Base-by-base conservation (phyloP, 169 alveolate species). In the Theileria equi region DNA sequence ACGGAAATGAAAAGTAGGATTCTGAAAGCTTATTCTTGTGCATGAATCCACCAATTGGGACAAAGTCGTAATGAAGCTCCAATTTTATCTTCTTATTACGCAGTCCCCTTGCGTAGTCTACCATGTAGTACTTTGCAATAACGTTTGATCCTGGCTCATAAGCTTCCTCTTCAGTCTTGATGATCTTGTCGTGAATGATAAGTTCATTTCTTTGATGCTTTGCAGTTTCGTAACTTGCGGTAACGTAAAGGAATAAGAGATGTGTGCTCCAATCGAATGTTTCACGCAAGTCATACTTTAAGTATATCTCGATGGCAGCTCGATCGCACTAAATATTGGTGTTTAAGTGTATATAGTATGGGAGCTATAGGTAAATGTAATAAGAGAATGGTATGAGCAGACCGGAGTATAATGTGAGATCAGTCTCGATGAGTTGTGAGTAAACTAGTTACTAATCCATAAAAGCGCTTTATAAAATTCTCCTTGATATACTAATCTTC, bases 221-320 rank as follows among this genome's bases (percentile, higher is more conserved):
- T 4, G 70, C 36, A 4, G 80, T 77, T 43, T 66, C 81, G 52
- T 77, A 77, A 16, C 58, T 52, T 13, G 81, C 86, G 0, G 81
- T 67, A 31, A 66, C 81, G 60, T 77, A 77, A 25, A 77, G 40
- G 23, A 66, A 77, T 13, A 77, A 19, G 13, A 50, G 50, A 43
- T 67, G 61, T 28, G 86, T 58, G 60, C 81, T 77, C 86, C 86
- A 77, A 44, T 77, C 76, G 26, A 77, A 77, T 35, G 44, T 68
- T 1, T 67, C 77, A 10, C 86, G 32, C 13, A 77, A 55, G 57
- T 77, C 86, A 59, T 77, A 77, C 6, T 54, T 44, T 34, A 77
- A 1, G 34, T 44, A 17, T 26, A 77, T 38, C 35, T 77, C 86
- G 5, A 77, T 21, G 16, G 64, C 72, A 2, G 86, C 86, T 21